Percentiles rank a stretch among this genome's conserved stretches.
These are phyloP conservation scores for Acacia pycnantha DNA, from an alignment of 331 rosid genomes.

Conservation along the genomic window DNA sequence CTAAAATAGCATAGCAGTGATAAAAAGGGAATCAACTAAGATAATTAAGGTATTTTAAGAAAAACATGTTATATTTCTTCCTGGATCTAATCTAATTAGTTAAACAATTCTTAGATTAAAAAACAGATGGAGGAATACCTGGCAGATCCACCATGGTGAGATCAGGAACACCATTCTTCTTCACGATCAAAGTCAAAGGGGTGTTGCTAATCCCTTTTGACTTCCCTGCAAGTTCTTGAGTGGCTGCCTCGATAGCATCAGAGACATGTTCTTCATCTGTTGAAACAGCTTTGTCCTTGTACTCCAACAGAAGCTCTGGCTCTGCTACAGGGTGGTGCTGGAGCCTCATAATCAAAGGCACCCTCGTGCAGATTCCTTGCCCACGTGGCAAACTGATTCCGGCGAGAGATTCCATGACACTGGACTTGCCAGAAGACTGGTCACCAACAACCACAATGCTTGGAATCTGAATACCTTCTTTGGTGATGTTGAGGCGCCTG, in stretches of 20 bases:
- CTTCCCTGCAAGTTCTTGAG: conserved; percentile 49
- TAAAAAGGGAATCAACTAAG: no score
- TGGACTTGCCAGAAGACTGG: conserved; percentile 42
- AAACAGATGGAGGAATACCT: background rate
- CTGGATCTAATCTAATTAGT: no score
- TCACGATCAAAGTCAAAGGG: conserved; percentile 53
- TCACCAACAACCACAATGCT: conserved; percentile 51
- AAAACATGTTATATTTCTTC: no score
- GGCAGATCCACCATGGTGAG: conserved; percentile 67
- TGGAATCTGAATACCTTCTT: conserved; percentile 51
- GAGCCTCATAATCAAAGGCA: conserved; percentile 55
- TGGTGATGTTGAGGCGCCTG: conserved; percentile 38
- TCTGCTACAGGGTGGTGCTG: conserved; percentile 34
- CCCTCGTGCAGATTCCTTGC: conserved; percentile 66
- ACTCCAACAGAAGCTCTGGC: conserved; percentile 51
- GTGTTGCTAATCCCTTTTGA: conserved; percentile 51
- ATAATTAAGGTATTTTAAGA: no score
- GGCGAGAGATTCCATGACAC: conserved; percentile 52
- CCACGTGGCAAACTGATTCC: conserved; percentile 62
- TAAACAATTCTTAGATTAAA: no score
- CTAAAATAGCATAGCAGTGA: no score
- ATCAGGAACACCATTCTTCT: conserved; percentile 65
- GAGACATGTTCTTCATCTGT: conserved; percentile 44
- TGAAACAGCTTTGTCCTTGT: conserved; percentile 16
- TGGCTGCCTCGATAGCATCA: conserved; percentile 38